Conservation (phyloP, 192 early-diverging fungal species). For the Radiomyces spectabilis region DNA sequence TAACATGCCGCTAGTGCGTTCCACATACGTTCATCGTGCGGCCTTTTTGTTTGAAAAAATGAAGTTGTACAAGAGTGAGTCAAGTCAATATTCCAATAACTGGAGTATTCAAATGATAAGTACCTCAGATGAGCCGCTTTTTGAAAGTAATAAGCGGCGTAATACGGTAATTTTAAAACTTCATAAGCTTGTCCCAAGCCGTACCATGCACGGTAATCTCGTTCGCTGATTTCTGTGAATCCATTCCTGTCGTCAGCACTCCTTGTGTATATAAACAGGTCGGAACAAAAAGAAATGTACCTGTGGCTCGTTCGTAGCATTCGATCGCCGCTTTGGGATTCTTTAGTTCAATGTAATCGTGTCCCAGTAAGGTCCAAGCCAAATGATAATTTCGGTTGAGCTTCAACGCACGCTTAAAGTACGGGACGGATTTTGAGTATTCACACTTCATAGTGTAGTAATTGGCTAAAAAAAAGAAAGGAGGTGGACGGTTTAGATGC, state of each 20-base stretch:
- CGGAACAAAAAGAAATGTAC: slow-evolving; percentile 26
- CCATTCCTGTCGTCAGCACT: background rate
- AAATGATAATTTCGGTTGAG: slow-evolving; percentile 67
- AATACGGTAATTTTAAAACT: slow-evolving; percentile 72
- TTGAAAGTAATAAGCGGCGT: slow-evolving; percentile 78
- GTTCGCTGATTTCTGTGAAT: slow-evolving; percentile 65
- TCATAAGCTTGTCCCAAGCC: slow-evolving; percentile 89
- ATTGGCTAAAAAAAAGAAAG: slow-evolving; percentile 46
- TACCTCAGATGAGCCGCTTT: slow-evolving; percentile 58
- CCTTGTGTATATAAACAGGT: background rate
- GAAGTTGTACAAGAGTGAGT: background rate
- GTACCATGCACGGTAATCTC: slow-evolving; percentile 89
- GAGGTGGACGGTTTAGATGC: background rate
- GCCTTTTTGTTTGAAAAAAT: too few species aligned
- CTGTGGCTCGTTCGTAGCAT: slow-evolving; percentile 77
- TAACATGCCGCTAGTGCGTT: slow-evolving; percentile 67
- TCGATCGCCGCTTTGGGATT: slow-evolving; percentile 85
- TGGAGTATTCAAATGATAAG: too few species aligned
- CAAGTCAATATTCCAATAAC: background rate
- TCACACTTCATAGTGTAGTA: slow-evolving; percentile 81
- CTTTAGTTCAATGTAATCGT: slow-evolving; percentile 91
- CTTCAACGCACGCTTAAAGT: slow-evolving; percentile 78
- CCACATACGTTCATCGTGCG: slow-evolving; percentile 88
- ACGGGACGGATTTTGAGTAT: slow-evolving; percentile 77
- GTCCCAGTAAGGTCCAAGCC: slow-evolving; percentile 92